These are phyloP conservation scores for Eimeria falciformis DNA, from an alignment of 169 alveolate species.

Conservation along the genomic window DNA sequence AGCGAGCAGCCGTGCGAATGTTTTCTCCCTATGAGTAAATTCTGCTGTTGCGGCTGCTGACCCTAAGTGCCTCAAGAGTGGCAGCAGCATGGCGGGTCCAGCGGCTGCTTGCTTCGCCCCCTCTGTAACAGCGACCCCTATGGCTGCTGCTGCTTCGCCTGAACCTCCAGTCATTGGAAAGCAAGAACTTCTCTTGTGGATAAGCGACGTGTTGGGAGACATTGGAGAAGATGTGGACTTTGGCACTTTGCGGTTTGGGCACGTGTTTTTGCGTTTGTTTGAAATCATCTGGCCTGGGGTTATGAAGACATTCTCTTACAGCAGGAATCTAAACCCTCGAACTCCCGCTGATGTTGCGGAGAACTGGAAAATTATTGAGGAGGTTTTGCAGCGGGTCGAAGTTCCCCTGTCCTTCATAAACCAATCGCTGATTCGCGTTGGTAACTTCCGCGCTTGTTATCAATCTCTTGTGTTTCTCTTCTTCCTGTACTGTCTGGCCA, in stretches of 20 bases:
- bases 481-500: constrained; percentile 79
- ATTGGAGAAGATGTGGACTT: constrained; percentile 64
- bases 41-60: too few relatives aligned
- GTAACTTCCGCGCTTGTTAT: constrained; percentile 74
- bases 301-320: constrained; percentile 36
- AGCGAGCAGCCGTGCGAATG: background rate
- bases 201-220: constrained; percentile 20
- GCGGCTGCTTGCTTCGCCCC: background rate
- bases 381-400: constrained; percentile 67
- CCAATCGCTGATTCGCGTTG: constrained; percentile 37
- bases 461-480: constrained; percentile 79
- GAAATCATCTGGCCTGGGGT: constrained; percentile 80
- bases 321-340: background rate
- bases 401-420: constrained; percentile 75
- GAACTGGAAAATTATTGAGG: constrained; percentile 78
- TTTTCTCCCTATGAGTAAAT: too few relatives aligned
- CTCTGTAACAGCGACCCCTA: background rate
- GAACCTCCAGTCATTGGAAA: constrained; percentile 73
- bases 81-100: constrained; percentile 40
- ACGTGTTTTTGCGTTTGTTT: constrained; percentile 73
- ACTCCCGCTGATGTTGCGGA: constrained; percentile 30
- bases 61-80: background rate
- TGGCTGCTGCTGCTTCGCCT: background rate
- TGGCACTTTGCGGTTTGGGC: constrained; percentile 74
- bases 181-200: constrained; percentile 79